Evolutionary conservation across 305 asterid species (phyloP), one percentile per base, ranked within the genome.

Genomic region (Rubia peregrina): DNA sequence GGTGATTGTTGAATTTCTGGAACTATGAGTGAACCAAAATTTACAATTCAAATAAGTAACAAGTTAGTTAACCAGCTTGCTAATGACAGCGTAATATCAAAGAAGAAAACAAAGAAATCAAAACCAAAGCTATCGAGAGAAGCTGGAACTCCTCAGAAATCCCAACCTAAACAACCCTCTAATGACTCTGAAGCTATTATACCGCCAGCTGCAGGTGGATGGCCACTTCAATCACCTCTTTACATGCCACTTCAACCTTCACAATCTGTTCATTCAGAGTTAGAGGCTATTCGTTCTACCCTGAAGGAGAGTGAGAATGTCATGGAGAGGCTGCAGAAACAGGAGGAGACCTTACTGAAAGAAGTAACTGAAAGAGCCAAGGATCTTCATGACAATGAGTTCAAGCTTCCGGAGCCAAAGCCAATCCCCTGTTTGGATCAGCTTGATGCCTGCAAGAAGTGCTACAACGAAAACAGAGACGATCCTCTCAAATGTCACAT

Each of bases 351-450:
- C 78, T 82, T 94, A 90, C 61, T 91, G 70, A 80, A 87, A 73
- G 96, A 94, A 86, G 96, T 91, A 41, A 85, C 93, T 77, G 86
- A 86, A 68, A 87, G 90, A 76, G 97, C 98, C 9, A 94, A 88
- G 84, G 96, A 89, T 71, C 96, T 94, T 46, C 97, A 88, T 14
- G 99, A 87, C 51, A 88, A 87, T 76, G 99, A 94, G 82, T 91
- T 91, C 79, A 89, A 89, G 85, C 92, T 91, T 72, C 99, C 99
- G 9, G 67, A 74, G 69, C 84, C 80, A 74, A 85, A 81, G 80
- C 97, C 90, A 4, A 64, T 86, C 80, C 95, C 89, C 16, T 94
- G 99, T 75, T 76, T 82, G 76, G 88, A 84, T 33, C 87, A 85
- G 83, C 84, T 77, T 69, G 86, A 89, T 73, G 90, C 89, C 9